Evolutionary conservation across 164 flowering plant species (phyloP), one percentile per base, ranked within the genome.

Genomic region (Kalanchoe fedtschenkoi): DNA sequence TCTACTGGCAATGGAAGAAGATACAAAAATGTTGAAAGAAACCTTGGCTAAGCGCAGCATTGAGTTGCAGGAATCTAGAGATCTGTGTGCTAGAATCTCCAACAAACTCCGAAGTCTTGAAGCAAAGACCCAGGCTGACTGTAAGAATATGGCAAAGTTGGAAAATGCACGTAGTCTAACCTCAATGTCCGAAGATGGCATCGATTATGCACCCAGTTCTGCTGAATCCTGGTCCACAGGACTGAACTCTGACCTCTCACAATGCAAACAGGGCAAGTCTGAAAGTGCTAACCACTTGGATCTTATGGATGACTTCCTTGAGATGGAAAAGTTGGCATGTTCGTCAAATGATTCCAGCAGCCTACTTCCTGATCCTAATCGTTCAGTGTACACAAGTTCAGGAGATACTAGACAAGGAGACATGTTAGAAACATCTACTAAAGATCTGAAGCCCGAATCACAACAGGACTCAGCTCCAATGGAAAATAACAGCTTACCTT

Each of bases 301-400:
- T 62, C 83, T 91, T 51, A 95, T 95, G 97, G 96, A 95, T 74
- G 99, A 95, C 70, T 95, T 95, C 68, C 76, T 91, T 46, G 97
- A 95, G 81, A 91, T 95, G 97, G 99, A 95, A 79, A 95, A 81
- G 71, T 74, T 95, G 67, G 99, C 99, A 26, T 69, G 87, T 66
- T 69, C 70, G 32, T 69, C 88, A 37, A 69, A 78, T 37, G 80
- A 80, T 28, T 75, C 85, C 30, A 77, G 79, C 72, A 81, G 75
- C 37, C 66, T 71, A 13, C 54, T 63, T 33, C 65, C 79, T 21
- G 33, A 64, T 62, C 69, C 77, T 30, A 74, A 66, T 56, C 47
- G 43, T 71, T 34, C 71, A 55, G 33, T 58, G 32, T 58, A 65
- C 17, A 74, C 70, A 65, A 62, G 21, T 60, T 19, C 76, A 56